Percentiles rank a stretch among this genome's conserved stretches.
These are phyloP conservation scores for Physcomitrium patens DNA, from an alignment of 225 moss, liverwort and hornwort genomes.

Conservation along the genomic window DNA sequence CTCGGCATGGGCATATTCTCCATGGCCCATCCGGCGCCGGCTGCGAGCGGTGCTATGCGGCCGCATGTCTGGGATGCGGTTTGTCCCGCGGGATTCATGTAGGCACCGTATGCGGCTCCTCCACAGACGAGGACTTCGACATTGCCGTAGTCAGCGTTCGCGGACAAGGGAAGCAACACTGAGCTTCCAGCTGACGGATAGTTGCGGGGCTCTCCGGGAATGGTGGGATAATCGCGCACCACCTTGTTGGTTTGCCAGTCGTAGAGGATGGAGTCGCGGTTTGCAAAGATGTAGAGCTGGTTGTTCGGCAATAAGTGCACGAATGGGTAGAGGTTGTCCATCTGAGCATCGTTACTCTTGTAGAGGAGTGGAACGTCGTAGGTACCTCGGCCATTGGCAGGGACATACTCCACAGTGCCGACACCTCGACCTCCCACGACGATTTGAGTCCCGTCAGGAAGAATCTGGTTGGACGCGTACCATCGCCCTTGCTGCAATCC, in stretches of 20 bases:
- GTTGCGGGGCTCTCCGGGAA: slow-evolving; percentile 60
- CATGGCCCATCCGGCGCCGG: slow-evolving; percentile 55
- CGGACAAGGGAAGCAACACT: slow-evolving; percentile 46
- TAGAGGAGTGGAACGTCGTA: slow-evolving; percentile 45
- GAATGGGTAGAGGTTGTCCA: slow-evolving; percentile 60
- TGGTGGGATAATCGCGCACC: slow-evolving; percentile 43
- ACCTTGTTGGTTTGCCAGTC: slow-evolving; percentile 46
- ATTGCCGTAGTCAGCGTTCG: slow-evolving; percentile 33
- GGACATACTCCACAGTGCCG: slow-evolving; percentile 57
- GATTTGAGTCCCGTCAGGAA: slow-evolving; percentile 52
- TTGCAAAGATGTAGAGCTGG: slow-evolving; percentile 62
- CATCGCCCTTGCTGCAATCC: slow-evolving; percentile 60
- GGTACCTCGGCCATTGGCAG: slow-evolving; percentile 53
- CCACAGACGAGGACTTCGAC: slow-evolving; percentile 53
- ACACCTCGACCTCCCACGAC: slow-evolving; percentile 58
- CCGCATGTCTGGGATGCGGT: slow-evolving; percentile 57
- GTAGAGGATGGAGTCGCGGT: slow-evolving; percentile 53
- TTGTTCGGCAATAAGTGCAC: slow-evolving; percentile 60
- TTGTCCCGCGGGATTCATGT: slow-evolving; percentile 13
- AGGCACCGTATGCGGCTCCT: slow-evolving; percentile 46
- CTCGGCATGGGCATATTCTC: slow-evolving; percentile 53
- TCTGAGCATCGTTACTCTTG: slow-evolving; percentile 44
- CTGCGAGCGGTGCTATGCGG: slow-evolving; percentile 41
- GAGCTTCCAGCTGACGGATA: slow-evolving; percentile 68
- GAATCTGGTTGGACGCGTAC: slow-evolving; percentile 79